These are phyloP conservation scores for Barnettozyma wickerhamii DNA, from an alignment of 805 yeast genomes.

Conservation along the genomic window DNA sequence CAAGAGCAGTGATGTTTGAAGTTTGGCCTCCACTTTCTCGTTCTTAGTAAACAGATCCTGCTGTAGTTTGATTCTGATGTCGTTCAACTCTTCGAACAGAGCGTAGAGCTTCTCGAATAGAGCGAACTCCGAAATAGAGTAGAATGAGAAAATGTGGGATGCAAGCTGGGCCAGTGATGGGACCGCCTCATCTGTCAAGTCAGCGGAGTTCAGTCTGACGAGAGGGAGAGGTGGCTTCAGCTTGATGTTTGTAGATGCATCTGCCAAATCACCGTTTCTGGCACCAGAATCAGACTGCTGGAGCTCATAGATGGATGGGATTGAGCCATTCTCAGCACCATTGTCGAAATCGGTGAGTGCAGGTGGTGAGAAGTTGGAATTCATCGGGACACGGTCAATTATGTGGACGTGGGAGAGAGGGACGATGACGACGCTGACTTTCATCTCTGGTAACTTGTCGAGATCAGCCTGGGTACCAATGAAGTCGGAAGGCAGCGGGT, in stretches of 20 bases:
- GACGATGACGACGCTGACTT: conserved; percentile 50
- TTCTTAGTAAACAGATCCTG: conserved; percentile 48
- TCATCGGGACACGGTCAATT: conserved; percentile 38
- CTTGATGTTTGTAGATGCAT: conserved; percentile 23
- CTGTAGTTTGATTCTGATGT: conserved; percentile 48
- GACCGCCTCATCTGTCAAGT: conserved; percentile 51
- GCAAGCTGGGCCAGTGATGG: conserved; percentile 54
- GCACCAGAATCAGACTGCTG: conserved; percentile 28
- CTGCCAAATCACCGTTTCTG: conserved; percentile 24
- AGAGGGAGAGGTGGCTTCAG: conserved; percentile 54
- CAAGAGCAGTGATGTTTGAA: conserved; percentile 47
- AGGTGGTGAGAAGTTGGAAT: conserved; percentile 30
- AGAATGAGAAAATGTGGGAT: conserved; percentile 63
- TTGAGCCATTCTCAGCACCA: conserved; percentile 11
- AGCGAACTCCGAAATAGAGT: conserved; percentile 66
- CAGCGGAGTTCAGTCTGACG: conserved; percentile 38
- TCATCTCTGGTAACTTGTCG: conserved; percentile 58
- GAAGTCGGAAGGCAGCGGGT: conserved; percentile 69
- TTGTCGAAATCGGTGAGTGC: conserved; percentile 24
- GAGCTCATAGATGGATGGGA: conserved; percentile 35
- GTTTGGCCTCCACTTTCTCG: conserved; percentile 46
- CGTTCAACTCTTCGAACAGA: conserved; percentile 54
- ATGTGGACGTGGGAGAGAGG: conserved; percentile 54
- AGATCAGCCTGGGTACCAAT: conserved; percentile 52
- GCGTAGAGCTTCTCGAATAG: conserved; percentile 51